Evolutionary conservation across 805 yeast genomes (phyloP).

Genomic region (Wickerhamomyces bisporus): DNA sequence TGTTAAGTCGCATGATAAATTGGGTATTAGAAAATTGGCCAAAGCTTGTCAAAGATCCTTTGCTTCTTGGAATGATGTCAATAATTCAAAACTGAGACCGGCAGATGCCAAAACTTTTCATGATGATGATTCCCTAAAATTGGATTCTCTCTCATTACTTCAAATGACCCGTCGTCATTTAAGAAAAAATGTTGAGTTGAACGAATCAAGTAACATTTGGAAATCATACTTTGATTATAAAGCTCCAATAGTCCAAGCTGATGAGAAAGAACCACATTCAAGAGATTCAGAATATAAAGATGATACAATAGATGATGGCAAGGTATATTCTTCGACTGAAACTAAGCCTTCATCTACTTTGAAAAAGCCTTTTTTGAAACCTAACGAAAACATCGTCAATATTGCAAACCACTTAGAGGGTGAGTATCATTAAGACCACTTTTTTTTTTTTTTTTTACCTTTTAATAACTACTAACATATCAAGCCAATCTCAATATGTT

Average conservation of each 20-base stretch:
- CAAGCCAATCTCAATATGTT: not conserved
- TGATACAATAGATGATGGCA: not conserved
- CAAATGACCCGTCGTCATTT: constrained; percentile 1
- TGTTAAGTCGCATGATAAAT: constrained; percentile 6
- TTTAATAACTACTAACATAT: constrained; percentile 1
- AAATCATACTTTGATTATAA: constrained; percentile 1
- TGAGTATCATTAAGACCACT: too few relatives aligned
- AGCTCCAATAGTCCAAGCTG: not conserved
- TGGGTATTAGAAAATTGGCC: constrained; percentile 15
- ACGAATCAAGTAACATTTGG: constrained; percentile 1
- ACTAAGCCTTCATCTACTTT: too few relatives aligned
- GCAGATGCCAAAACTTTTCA: not conserved
- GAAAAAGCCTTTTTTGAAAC: too few relatives aligned
- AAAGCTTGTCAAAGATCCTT: constrained; percentile 11
- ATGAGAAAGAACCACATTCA: not conserved
- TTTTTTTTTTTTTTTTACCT: too few relatives aligned
- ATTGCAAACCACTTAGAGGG: too few relatives aligned
- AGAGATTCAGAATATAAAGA: too few relatives aligned
- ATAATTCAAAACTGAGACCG: not conserved
- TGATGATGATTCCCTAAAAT: constrained; percentile 8
- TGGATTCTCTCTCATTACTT: constrained; percentile 10
- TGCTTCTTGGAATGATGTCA: constrained; percentile 4
- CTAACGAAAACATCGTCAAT: too few relatives aligned
- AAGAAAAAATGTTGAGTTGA: not conserved
- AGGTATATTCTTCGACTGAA: not conserved